These are phyloP conservation scores for Coniochaeta sp. DNA, from an alignment of 2,329 filamentous ascomycete genomes.

Conservation along the genomic window DNA sequence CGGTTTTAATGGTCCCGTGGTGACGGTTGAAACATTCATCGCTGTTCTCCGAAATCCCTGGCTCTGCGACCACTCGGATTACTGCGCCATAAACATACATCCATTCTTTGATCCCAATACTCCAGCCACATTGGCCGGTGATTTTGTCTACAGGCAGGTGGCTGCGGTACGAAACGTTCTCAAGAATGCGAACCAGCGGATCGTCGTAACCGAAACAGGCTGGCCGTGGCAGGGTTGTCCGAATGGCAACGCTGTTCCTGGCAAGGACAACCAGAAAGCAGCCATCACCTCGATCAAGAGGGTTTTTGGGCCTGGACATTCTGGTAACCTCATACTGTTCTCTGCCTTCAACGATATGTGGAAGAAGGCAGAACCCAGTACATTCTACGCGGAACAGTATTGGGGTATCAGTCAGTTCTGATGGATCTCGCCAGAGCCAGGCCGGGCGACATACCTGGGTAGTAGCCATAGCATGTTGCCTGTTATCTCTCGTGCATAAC, in stretches of 20 bases:
- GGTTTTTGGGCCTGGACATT: constrained; percentile 40
- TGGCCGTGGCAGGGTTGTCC: constrained; percentile 66
- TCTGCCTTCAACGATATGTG: constrained; percentile 73
- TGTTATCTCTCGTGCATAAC: not conserved
- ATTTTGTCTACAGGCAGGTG: constrained; percentile 56
- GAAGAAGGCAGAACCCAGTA: constrained; percentile 58
- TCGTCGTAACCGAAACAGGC: constrained; percentile 75
- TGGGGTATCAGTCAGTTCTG: constrained; percentile 54
- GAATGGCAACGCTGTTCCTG: constrained; percentile 64
- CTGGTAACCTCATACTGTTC: constrained; percentile 59
- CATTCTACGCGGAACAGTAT: constrained; percentile 66
- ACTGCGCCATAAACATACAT: constrained; percentile 75
- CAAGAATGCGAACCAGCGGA: constrained; percentile 40
- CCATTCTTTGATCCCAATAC: constrained; percentile 71
- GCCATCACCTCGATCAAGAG: constrained; percentile 59
- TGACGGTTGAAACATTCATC: constrained; percentile 73
- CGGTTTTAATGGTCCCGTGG: constrained; percentile 66
- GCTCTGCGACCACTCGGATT: constrained; percentile 67
- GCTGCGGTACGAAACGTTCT: constrained; percentile 32
- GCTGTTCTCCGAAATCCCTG: constrained; percentile 58
- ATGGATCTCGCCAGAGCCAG: not conserved
- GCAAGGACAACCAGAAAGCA: constrained; percentile 53
- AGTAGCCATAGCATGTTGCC: not conserved
- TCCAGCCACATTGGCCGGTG: constrained; percentile 52
- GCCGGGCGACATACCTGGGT: not conserved